Evolutionary conservation across 1,284 basidiomycete species (phyloP), one percentile per base, ranked within the genome.

Genomic region (Ceratobasidium sp.): DNA sequence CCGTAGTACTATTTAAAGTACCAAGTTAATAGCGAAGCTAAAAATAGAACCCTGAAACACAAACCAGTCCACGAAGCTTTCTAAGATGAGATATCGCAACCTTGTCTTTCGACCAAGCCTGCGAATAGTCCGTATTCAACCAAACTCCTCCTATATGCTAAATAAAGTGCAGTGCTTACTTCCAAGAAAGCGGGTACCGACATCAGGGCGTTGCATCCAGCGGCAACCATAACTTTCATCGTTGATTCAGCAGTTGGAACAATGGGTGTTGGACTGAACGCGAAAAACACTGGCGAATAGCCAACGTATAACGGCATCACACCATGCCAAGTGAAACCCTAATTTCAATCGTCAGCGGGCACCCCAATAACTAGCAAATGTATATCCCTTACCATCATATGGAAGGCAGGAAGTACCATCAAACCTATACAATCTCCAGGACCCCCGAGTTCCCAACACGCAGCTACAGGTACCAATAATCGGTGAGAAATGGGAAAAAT

Each of bases 141-240:
- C 26, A 20, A 20, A 54, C 13, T 20, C 23, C 17, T 6, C 42
- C 15, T 1, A 35, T 23, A 15, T 5, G 10, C 13, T n/a, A 17
- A 17, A 28, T 20, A 3, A 23, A 23, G 39, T 3, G 8, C 15
- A 26, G 3, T 20, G 63, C 77, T 49, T 42, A 75, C 78, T 54
- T 79, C 79, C 3, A 75, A 45, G 51, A 77, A 77, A 15, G 37
- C 71, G 3, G 79, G 79, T 1, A 79, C 65, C n/a, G 76, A 63
- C 23, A 79, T 47, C 4, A 78, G 15, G 13, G 53, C 47, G 13
- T 45, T 31, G 10, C 58, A 64, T 35, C 54, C 42, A 2, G 56
- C 45, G 3, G 31, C 47, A 17, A 33, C 53, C 23, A 75, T 42
- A 17, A 28, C 69, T 17, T 78, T 28, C 37, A 78, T 51, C 3